Percentiles rank a stretch among this genome's conserved stretches.
Evolutionary conservation across 1,284 basidiomycete genomes (phyloP).

Genomic region (Boletellus deceptivus): DNA sequence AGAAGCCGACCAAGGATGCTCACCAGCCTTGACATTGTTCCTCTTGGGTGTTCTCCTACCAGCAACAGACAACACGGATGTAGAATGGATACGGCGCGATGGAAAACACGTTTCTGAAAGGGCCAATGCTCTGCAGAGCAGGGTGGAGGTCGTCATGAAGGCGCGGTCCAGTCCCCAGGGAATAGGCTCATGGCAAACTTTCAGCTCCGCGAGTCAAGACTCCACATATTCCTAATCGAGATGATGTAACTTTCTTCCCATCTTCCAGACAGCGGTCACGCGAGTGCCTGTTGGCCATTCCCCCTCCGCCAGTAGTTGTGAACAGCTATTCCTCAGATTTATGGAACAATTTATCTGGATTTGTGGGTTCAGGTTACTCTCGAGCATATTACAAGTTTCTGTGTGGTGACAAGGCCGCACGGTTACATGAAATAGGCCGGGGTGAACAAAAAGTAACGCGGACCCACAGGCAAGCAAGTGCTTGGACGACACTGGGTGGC

Average conservation of each 20-base stretch:
- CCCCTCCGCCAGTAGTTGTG: background rate
- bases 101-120: conserved; percentile 1
- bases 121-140: conserved; percentile 3
- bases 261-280: background rate
- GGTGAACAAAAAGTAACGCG: background rate
- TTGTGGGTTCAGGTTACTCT: background rate
- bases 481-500: background rate
- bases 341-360: background rate
- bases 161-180: background rate
- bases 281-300: background rate
- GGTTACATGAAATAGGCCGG: background rate
- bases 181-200: conserved; percentile 2
- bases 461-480: background rate
- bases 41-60: conserved; percentile 17
- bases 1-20: conserved; percentile 2
- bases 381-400: background rate
- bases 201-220: conserved; percentile 15
- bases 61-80: conserved; percentile 6
- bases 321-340: background rate
- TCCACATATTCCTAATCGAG: conserved; percentile 15
- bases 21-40: conserved; percentile 12
- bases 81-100: conserved; percentile 12
- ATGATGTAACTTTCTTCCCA: background rate
- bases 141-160: conserved; percentile 9
- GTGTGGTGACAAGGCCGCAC: background rate